Conservation (phyloP, 768 basidiomycete species). For the Saitozyma podzolica region DNA sequence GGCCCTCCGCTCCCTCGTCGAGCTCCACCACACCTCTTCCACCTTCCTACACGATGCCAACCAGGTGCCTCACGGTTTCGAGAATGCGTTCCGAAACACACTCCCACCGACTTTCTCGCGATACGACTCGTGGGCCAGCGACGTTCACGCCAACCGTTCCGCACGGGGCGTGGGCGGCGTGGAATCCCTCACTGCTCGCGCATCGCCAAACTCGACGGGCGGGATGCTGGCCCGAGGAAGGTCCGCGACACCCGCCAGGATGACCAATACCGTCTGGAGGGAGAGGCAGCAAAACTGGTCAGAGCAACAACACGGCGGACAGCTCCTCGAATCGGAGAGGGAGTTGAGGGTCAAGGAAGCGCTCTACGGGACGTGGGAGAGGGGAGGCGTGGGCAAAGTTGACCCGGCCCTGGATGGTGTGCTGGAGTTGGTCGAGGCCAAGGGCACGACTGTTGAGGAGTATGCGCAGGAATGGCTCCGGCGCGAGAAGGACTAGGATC, state of each 20-base stretch:
- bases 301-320: background rate
- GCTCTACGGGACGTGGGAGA: conserved; percentile 37
- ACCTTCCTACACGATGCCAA: conserved; percentile 40
- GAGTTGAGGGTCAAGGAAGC: conserved; percentile 38
- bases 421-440: conserved; percentile 35
- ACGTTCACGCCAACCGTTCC: conserved; percentile 6
- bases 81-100: conserved; percentile 28
- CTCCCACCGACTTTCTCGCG: conserved; percentile 13
- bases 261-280: too few species aligned
- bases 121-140: conserved; percentile 9
- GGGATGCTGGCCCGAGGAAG: conserved; percentile 4
- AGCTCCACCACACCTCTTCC: conserved; percentile 43
- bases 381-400: conserved; percentile 16
- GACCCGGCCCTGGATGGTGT: conserved; percentile 40
- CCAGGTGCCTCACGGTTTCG: conserved; percentile 22
- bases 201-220: background rate
- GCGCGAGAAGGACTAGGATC: conserved; percentile 8
- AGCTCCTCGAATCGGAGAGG: conserved; percentile 18
- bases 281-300: background rate
- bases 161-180: conserved; percentile 1
- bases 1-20: conserved; percentile 36
- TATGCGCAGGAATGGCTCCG: conserved; percentile 23
- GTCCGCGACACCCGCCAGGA: background rate
- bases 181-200: background rate
- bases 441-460: conserved; percentile 24